These are phyloP conservation scores for Sequoiadendron giganteum DNA, from an alignment of 75 land plant species.

Conservation along the genomic window DNA sequence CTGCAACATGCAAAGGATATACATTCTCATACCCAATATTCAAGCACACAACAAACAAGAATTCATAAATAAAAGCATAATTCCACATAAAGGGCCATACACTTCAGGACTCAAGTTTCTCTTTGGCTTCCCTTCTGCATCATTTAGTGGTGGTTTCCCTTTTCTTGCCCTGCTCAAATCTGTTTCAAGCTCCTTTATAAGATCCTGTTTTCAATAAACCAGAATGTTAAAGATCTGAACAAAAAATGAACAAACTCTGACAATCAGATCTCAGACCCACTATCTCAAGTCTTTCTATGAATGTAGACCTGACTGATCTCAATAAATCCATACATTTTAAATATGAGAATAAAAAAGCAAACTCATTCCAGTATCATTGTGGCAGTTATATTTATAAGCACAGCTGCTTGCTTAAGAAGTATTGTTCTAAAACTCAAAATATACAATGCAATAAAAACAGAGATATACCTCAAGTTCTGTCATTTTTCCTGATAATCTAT, in stretches of 20 bases:
- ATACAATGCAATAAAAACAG: background rate
- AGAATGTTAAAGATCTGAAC: background rate
- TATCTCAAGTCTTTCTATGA: background rate
- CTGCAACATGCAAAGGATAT: conserved; percentile 37
- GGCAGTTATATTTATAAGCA: background rate
- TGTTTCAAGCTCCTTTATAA: conserved; percentile 55
- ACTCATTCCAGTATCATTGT: background rate
- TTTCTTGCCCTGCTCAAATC: conserved; percentile 87
- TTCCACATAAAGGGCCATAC: conserved; percentile 29
- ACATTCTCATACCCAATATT: background rate
- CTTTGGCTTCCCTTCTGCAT: conserved; percentile 82
- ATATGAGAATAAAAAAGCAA: background rate
- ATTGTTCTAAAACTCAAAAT: background rate
- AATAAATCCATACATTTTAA: background rate
- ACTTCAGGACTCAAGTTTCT: conserved; percentile 72
- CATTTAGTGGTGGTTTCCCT: conserved; percentile 91
- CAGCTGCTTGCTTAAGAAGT: background rate
- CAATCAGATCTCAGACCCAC: background rate
- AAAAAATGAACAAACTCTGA: background rate
- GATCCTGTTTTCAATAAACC: conserved; percentile 24
- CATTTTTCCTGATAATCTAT: conserved; percentile 72
- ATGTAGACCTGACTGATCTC: background rate
- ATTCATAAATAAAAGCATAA: background rate
- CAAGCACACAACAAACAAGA: background rate
- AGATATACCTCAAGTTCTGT: conserved; percentile 62